A percentile compares a stretch with the other conserved stretches of the same genome.
phyloP scores from a whole-genome alignment of 2,329 filamentous ascomycete genomes.

The Alternaria arborescens region DNA sequence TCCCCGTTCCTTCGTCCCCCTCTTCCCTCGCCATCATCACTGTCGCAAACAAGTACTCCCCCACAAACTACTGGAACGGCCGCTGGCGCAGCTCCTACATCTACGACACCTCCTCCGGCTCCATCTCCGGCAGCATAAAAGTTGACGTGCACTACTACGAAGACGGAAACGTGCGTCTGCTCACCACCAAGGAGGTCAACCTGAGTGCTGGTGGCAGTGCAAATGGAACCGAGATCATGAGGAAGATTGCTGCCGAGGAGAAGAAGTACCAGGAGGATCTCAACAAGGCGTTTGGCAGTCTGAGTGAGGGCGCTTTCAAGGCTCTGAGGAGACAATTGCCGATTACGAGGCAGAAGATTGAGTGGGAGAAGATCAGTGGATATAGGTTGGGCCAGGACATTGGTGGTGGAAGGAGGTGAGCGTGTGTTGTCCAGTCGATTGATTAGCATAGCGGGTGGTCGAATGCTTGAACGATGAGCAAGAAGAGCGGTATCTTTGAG shows the following conservation, averaged over 20 bases:
- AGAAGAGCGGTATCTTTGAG: background rate
- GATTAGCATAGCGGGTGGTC: background rate
- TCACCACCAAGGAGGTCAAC: conserved; percentile 82
- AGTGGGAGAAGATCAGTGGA: conserved; percentile 97
- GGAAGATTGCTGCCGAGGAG: conserved; percentile 80
- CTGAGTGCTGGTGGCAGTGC: conserved; percentile 66
- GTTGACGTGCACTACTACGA: conserved; percentile 99
- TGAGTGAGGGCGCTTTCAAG: conserved; percentile 97
- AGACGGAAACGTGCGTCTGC: conserved; percentile 93
- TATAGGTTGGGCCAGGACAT: conserved; percentile 72
- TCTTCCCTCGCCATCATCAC: conserved; percentile 80
- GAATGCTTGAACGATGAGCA: background rate
- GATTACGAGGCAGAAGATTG: conserved; percentile 97
- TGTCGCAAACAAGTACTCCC: conserved; percentile 96
- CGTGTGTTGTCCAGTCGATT: background rate
- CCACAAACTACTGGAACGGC: conserved; percentile 99
- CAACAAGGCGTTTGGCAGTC: conserved; percentile 84
- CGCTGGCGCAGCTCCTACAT: conserved; percentile 93
- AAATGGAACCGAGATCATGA: conserved; percentile 73
- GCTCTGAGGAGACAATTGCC: conserved; percentile 88
- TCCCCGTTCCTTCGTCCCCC: conserved; percentile 75
- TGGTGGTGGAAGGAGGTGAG: conserved; percentile 54
- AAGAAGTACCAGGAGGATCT: conserved; percentile 96
- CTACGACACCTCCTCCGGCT: conserved; percentile 71
- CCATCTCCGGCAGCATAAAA: conserved; percentile 81